phyloP scores from a whole-genome alignment of 768 basidiomycete species.

The Gloeopeniophorella convolvens region DNA sequence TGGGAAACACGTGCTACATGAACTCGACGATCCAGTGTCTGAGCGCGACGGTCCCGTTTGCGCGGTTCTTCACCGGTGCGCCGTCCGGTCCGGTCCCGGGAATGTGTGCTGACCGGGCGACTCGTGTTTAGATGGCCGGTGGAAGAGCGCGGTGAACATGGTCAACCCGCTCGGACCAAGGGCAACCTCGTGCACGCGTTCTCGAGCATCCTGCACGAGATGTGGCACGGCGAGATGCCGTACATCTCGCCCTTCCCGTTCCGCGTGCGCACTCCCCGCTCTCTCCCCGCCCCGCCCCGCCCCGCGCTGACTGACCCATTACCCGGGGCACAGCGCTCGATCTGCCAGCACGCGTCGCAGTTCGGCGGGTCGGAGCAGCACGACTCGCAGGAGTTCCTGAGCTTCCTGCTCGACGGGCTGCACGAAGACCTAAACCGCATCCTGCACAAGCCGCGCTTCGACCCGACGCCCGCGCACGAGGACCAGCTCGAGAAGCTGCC shows the following conservation, averaged over 20 bases:
- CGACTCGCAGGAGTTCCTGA: slow-evolving; percentile 96
- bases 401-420: slow-evolving; percentile 88
- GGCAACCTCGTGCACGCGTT: slow-evolving; percentile 79
- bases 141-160: slow-evolving; percentile 79
- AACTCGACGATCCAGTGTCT: slow-evolving; percentile 97
- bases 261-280: slow-evolving; percentile 45
- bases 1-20: slow-evolving; percentile 99
- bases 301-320: slow-evolving; percentile 11
- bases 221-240: slow-evolving; percentile 84
- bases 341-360: slow-evolving; percentile 55
- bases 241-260: slow-evolving; percentile 80
- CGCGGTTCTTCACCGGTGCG: slow-evolving; percentile 86
- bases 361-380: slow-evolving; percentile 89
- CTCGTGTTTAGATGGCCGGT: slow-evolving; percentile 77
- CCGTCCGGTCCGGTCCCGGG: slow-evolving; percentile 1
- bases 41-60: slow-evolving; percentile 89
- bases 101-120: too few relatives aligned
- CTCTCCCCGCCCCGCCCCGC: not conserved
- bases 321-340: slow-evolving; percentile 42
- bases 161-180: slow-evolving; percentile 84
- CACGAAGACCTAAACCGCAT: slow-evolving; percentile 96
- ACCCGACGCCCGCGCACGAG: slow-evolving; percentile 72
- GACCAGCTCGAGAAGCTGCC: slow-evolving; percentile 83
- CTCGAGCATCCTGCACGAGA: slow-evolving; percentile 71
- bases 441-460: slow-evolving; percentile 58